A percentile compares a stretch with the other conserved stretches of the same genome.
phyloP scores from a whole-genome alignment of 495 filamentous ascomycete species.

The Aspergillus bertholletiae region DNA sequence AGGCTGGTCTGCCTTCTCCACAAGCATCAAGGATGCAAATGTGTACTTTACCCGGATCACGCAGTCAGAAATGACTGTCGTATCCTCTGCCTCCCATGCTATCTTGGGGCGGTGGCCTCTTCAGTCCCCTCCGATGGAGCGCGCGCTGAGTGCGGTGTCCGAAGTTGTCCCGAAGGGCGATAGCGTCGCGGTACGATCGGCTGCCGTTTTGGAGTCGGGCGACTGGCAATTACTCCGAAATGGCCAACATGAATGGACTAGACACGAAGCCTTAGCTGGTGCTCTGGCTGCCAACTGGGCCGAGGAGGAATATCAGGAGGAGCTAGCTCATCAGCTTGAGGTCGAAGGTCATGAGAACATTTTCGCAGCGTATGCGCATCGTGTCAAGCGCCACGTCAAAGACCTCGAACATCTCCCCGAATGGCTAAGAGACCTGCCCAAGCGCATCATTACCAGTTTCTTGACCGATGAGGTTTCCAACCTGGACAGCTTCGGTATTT shows the following conservation, averaged over 20 bases:
- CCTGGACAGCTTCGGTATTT: slow-evolving; percentile 81
- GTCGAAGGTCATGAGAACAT: slow-evolving; percentile 81
- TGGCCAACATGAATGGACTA: slow-evolving; percentile 73
- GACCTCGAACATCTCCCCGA: slow-evolving; percentile 78
- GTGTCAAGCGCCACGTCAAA: slow-evolving; percentile 73
- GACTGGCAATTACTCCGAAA: slow-evolving; percentile 84
- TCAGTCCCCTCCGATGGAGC: slow-evolving; percentile 34
- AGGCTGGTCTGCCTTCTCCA: slow-evolving; percentile 72
- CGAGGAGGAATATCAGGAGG: slow-evolving; percentile 63
- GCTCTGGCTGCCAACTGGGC: slow-evolving; percentile 75
- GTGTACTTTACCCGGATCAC: slow-evolving; percentile 85
- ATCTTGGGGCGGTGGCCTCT: slow-evolving; percentile 70
- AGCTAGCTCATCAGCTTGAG: slow-evolving; percentile 74
- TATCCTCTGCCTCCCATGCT: slow-evolving; percentile 74
- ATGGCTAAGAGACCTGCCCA: slow-evolving; percentile 63
- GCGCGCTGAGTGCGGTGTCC: slow-evolving; percentile 64
- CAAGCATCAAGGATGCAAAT: slow-evolving; percentile 71
- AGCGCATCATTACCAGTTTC: slow-evolving; percentile 66
- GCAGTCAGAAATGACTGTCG: slow-evolving; percentile 62
- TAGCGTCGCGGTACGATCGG: slow-evolving; percentile 73
- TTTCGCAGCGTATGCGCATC: slow-evolving; percentile 77
- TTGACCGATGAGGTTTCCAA: slow-evolving; percentile 54
- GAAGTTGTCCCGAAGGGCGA: slow-evolving; percentile 71
- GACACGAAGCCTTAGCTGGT: slow-evolving; percentile 75
- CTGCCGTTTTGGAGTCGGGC: slow-evolving; percentile 63